Evolutionary conservation across 495 filamentous ascomycete species (phyloP), one percentile per base, ranked within the genome.

Genomic region (Xylaria cubensis): DNA sequence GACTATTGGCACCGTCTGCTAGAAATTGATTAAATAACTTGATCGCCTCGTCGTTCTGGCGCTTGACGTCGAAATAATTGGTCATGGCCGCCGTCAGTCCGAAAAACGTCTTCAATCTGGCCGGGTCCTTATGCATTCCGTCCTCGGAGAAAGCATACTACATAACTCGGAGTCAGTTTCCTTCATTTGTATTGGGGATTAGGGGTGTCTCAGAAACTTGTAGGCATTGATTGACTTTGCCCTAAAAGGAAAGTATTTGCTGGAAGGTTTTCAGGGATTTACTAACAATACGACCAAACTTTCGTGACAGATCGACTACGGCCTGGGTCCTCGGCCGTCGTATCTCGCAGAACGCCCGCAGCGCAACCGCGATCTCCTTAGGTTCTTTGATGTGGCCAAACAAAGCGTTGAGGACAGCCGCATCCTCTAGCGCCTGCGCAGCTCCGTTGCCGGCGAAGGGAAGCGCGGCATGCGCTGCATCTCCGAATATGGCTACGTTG

Each of bases 351-450:
- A 76, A 83, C 17, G 80, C 81, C 51, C 3, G 8, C 46, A 82
- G 73, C 21, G 81, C 80, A 1, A 51, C 32, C 50, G 61, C 70
- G 29, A 82, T 72, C 17, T 77, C 56, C 8, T 9, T 46, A 8
- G 46, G 36, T 0, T 39, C 13, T 26, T 32, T 29, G 17, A 78
- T 79, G 44, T 76, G 74, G 0, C 46, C 61, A 26, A 85, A 76
- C 26, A 85, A 63, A 7, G 66, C 68, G 8, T 81, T 75, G 9
- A 88, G 76, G 36, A 86, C 80, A 0, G 81, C 81, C 3, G 85
- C 89, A 73, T 91, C 89, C 73, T 91, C 89, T 72, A 91, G 80
- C 0, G 89, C 89, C 74, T 90, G 88, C 10, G 87, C 87, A 0
- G 87, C 89, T 0, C 89, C 90, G 72, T 89, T 86, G 0, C 83